phyloP scores from a whole-genome alignment of 108 stramenopile genomes.

The Parietichytrium sp. region DNA sequence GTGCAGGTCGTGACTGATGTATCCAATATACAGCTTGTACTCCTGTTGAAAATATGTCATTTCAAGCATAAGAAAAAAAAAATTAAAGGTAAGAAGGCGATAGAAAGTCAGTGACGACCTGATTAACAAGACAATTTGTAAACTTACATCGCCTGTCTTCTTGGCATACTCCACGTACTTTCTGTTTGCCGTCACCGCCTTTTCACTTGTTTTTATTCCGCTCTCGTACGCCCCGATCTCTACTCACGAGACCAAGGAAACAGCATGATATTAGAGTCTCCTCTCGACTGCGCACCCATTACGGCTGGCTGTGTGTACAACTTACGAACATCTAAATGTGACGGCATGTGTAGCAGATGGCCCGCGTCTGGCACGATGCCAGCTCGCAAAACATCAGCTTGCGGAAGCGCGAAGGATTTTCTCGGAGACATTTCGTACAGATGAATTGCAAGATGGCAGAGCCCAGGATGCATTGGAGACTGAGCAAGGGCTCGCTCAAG shows the following conservation, averaged over 20 bases:
- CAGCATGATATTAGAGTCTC: too few species aligned
- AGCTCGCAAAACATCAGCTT: slow-evolving; percentile 36
- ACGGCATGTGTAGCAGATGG: slow-evolving; percentile 53
- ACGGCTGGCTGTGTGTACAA: too few species aligned
- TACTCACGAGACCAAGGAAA: too few species aligned
- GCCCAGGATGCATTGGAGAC: slow-evolving; percentile 44
- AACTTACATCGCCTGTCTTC: neutral
- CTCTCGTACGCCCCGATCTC: slow-evolving; percentile 48
- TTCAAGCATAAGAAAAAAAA: slow-evolving; percentile 47
- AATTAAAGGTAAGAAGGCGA: too few species aligned
- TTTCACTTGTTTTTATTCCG: slow-evolving; percentile 37
- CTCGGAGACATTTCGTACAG: slow-evolving; percentile 52
- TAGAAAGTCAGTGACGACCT: neutral
- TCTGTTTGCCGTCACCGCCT: slow-evolving; percentile 46
- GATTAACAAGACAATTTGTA: too few species aligned
- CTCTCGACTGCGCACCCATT: too few species aligned
- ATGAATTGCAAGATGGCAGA: slow-evolving; percentile 49
- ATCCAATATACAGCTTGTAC: slow-evolving; percentile 14
- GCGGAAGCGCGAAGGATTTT: neutral
- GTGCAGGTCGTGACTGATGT: slow-evolving; percentile 35
- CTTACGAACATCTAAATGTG: slow-evolving; percentile 53
- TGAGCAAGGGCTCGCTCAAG: neutral
- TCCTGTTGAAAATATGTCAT: slow-evolving; percentile 52
- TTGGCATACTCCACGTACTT: slow-evolving; percentile 43
- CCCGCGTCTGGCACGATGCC: slow-evolving; percentile 37